Evolutionary conservation across 2,329 filamentous ascomycete species (phyloP).

Genomic region (Zasmidium citrigriseum): DNA sequence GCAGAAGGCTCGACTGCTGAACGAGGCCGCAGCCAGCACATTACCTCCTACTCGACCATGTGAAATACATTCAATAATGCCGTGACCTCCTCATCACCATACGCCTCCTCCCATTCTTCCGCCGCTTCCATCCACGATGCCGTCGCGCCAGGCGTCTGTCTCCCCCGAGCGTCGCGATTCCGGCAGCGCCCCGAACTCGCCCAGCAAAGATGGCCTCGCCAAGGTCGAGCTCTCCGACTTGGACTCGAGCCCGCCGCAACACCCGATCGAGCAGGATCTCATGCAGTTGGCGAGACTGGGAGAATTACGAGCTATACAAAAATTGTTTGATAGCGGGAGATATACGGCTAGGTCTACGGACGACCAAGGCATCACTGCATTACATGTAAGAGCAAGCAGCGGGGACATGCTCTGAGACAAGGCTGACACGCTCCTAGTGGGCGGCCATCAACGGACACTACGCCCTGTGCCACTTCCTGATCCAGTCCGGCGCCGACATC

Average conservation of each 20-base stretch:
- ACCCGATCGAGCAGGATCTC: conserved; percentile 72
- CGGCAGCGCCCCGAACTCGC: conserved; percentile 25
- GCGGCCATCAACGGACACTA: conserved; percentile 99
- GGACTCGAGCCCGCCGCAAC: conserved; percentile 36
- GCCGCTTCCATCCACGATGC: not conserved
- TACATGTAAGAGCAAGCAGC: conserved; percentile 67
- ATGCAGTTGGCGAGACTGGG: conserved; percentile 94
- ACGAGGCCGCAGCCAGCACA: not conserved
- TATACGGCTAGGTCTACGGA: conserved; percentile 82
- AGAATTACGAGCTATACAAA: conserved; percentile 83
- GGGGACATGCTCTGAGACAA: conserved; percentile 8
- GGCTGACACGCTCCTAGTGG: conserved; percentile 64
- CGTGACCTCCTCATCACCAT: not conserved
- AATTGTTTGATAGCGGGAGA: conserved; percentile 80
- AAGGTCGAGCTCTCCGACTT: conserved; percentile 38
- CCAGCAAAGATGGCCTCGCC: conserved; percentile 35
- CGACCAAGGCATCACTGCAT: conserved; percentile 88
- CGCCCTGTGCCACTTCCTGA: conserved; percentile 92
- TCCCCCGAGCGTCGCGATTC: conserved; percentile 8
- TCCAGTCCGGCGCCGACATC: conserved; percentile 82
- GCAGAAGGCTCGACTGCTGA: not conserved
- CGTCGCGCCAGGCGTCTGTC: not conserved
- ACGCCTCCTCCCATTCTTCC: not conserved
- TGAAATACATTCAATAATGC: not conserved
- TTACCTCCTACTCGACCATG: not conserved